These are phyloP conservation scores for Populus ilicifolia DNA, from an alignment of 345 rosid species.

Conservation along the genomic window DNA sequence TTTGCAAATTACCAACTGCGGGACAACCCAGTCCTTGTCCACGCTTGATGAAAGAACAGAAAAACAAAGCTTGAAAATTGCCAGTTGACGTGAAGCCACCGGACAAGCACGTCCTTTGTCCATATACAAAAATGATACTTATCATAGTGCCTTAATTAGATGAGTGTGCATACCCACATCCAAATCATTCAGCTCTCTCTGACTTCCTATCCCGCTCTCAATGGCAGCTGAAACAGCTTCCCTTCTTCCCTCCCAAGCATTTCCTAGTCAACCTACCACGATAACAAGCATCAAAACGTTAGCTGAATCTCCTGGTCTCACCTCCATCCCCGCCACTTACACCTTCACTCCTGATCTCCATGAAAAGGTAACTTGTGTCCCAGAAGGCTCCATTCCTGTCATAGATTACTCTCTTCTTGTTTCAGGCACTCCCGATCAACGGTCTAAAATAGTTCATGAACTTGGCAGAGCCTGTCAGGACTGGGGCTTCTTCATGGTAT, in stretches of 20 bases:
- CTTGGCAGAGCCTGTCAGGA: slow-evolving; percentile 52
- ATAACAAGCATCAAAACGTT: slow-evolving; percentile 20
- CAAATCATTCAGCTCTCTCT: neutral
- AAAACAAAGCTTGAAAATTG: no score
- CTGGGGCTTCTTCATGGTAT: slow-evolving; percentile 67
- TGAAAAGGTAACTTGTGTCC: slow-evolving; percentile 8
- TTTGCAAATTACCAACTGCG: no score
- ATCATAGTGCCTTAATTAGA: no score
- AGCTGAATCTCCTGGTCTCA: slow-evolving; percentile 34
- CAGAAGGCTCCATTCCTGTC: slow-evolving; percentile 37
- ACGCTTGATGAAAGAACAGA: no score
- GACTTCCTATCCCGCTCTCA: neutral
- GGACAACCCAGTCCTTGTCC: no score
- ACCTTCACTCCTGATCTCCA: slow-evolving; percentile 8
- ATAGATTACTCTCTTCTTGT: slow-evolving; percentile 46
- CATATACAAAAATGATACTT: no score
- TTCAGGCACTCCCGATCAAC: slow-evolving; percentile 28
- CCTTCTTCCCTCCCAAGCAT: neutral
- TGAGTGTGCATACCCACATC: neutral
- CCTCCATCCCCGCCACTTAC: slow-evolving; percentile 22
- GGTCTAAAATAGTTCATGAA: slow-evolving; percentile 26
- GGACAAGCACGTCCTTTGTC: no score
- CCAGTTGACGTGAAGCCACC: no score
- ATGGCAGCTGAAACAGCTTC: slow-evolving; percentile 2
- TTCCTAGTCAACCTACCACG: neutral